A percentile compares a stretch with the other conserved stretches of the same genome.
These are phyloP conservation scores for Boehmeria nivea DNA, from an alignment of 306 rosid genomes.

Conservation along the genomic window DNA sequence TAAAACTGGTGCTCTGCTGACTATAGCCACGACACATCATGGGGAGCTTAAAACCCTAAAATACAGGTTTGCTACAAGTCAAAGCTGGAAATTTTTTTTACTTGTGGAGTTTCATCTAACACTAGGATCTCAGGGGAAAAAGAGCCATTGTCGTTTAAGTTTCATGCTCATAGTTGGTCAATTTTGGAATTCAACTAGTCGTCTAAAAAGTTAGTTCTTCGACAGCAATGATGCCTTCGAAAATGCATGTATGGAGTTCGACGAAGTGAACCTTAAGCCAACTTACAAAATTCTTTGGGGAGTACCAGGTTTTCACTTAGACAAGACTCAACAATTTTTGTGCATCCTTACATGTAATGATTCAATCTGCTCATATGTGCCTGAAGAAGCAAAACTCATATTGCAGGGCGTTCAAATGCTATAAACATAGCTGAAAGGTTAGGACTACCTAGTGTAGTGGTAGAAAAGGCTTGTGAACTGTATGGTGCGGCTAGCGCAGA, in stretches of 20 bases:
- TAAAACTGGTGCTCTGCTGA: slow-evolving; percentile 60
- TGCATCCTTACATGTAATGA: no score
- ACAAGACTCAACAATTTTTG: neutral
- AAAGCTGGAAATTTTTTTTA: slow-evolving; percentile 7
- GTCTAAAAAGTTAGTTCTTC: slow-evolving; percentile 14
- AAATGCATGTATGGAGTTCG: slow-evolving; percentile 96
- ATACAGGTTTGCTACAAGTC: slow-evolving; percentile 64
- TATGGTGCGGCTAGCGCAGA: slow-evolving; percentile 93
- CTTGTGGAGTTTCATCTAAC: no score
- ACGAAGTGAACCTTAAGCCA: slow-evolving; percentile 91
- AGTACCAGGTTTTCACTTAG: slow-evolving; percentile 63
- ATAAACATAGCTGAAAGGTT: slow-evolving; percentile 86
- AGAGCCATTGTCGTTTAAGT: neutral
- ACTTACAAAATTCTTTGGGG: slow-evolving; percentile 95
- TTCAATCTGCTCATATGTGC: neutral
- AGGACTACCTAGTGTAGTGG: slow-evolving; percentile 60
- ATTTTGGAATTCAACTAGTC: neutral
- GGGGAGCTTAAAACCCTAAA: slow-evolving; percentile 95
- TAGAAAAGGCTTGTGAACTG: slow-evolving; percentile 62
- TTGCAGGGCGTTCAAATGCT: slow-evolving; percentile 89
- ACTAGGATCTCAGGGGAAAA: no score
- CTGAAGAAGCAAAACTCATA: slow-evolving; percentile 12
- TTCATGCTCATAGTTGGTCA: neutral
- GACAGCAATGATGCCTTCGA: slow-evolving; percentile 77
- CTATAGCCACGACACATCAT: slow-evolving; percentile 94